Evolutionary conservation across 108 stramenopile species (phyloP), one percentile per base, ranked within the genome.

Genomic region (Phaeodactylum tricornutum): DNA sequence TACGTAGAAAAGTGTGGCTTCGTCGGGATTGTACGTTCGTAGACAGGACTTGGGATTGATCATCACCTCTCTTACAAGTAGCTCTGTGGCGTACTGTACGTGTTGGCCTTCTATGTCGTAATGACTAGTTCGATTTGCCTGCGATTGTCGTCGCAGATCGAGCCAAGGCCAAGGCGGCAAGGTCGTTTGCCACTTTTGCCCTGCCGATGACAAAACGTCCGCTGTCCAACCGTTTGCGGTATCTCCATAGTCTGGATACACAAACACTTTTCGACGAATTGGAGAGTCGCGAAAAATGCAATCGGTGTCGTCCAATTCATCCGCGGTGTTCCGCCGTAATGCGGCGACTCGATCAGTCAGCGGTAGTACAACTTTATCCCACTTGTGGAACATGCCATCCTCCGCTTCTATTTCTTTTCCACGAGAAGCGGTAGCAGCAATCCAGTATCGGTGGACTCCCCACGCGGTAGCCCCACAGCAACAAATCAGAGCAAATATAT

Each of bases 241-340:
- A 4, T 40, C 38, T 3, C 38, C 33, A 16, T 61, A 62, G 29
- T 35, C 44, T 4, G 68, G 68, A 64, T 69, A 69, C 3, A 69
- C 62, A 42, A 46, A 69, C 12, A 69, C 47, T 4, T 59, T 61
- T 59, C 55, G 55, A 9, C 57, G 50, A 6, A 69, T 36, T 12
- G 62, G 37, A 1, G 68, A 69, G 29, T 63, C 57, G 42, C 57
- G 62, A 50, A 69, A 69, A 1, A 39, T 23, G 27, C 68, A 69
- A 17, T 59, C 26, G n/a, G n/a, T n/a, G 1, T 40, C 38, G 45
- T 47, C 45, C 15, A 47, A 16, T 82, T 22, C 74, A 77, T 28
- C 36, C 53, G n/a, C n/a, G n/a, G n/a, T n/a, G n/a, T n/a, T n/a
- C n/a, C n/a, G n/a, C n/a, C n/a, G n/a, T n/a, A n/a, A n/a, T n/a